Percentiles rank a stretch among this genome's conserved stretches.
Evolutionary conservation across 345 rosid genomes (phyloP).

Genomic region (Conringia planisiliqua): DNA sequence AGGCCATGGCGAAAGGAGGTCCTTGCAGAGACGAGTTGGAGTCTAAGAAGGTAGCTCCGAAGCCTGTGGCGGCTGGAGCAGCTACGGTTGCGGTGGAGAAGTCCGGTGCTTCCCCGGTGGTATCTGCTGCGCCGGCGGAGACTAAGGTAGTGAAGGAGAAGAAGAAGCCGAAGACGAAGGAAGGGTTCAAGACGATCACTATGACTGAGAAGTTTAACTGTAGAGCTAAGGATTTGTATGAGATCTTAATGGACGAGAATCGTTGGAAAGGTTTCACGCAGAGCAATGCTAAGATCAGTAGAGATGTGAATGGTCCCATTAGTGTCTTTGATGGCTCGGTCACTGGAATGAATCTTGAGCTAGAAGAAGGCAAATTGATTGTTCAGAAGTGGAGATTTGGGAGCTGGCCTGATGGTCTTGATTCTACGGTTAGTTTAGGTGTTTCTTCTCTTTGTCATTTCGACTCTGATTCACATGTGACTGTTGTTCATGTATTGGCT

Average conservation of each 20-base stretch:
- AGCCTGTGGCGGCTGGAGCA: slow-evolving; percentile 17
- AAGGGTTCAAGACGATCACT: slow-evolving; percentile 68
- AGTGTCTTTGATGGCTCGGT: slow-evolving; percentile 93
- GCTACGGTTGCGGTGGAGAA: slow-evolving; percentile 29
- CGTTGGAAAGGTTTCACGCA: slow-evolving; percentile 95
- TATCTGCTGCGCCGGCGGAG: slow-evolving; percentile 7
- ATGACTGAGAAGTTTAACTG: slow-evolving; percentile 89
- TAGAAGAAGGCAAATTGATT: slow-evolving; percentile 85
- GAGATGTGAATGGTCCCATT: slow-evolving; percentile 77
- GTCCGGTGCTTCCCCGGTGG: slow-evolving; percentile 15
- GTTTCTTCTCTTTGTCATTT: not conserved
- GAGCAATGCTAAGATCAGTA: slow-evolving; percentile 88
- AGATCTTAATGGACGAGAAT: slow-evolving; percentile 96
- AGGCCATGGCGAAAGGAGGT: slow-evolving; percentile 81
- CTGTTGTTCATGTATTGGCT: slow-evolving; percentile 13
- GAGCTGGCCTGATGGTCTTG: slow-evolving; percentile 93
- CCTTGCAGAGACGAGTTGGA: slow-evolving; percentile 85
- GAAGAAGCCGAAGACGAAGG: slow-evolving; percentile 41
- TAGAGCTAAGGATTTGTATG: slow-evolving; percentile 72
- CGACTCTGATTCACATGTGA: not conserved
- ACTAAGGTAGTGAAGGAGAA: slow-evolving; percentile 37
- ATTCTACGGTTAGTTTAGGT: slow-evolving; percentile 57
- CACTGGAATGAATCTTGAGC: slow-evolving; percentile 67
- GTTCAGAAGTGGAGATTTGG: slow-evolving; percentile 95
- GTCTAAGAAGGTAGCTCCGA: slow-evolving; percentile 57